Evolutionary conservation across 805 yeast genomes (phyloP).

Genomic region (Yarrowia yakushimensis): DNA sequence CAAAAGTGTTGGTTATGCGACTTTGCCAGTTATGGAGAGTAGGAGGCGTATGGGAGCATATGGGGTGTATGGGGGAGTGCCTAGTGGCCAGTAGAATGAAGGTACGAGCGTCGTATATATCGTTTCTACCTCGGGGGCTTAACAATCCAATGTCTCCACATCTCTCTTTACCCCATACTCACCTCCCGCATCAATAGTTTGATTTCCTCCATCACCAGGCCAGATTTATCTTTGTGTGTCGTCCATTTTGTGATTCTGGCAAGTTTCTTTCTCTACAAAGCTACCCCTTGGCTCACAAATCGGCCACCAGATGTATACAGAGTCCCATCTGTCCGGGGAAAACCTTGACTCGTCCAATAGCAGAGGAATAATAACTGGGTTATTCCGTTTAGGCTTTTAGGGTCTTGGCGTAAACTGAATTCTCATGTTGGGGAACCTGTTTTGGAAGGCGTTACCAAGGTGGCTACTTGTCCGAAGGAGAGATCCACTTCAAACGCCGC

Average conservation of each 20-base stretch:
- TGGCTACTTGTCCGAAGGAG: not conserved
- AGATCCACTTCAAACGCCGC: not conserved
- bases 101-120: no score
- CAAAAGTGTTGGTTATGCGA: conserved; percentile 4
- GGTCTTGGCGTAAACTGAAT: not conserved
- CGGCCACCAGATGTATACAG: no score
- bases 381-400: not conserved
- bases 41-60: no score
- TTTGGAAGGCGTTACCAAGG: conserved; percentile 5
- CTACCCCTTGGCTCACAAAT: not conserved
- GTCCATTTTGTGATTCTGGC: not conserved
- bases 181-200: not conserved
- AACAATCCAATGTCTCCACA: no score
- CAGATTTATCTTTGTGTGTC: not conserved
- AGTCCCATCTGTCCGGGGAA: conserved; percentile 23
- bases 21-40: not conserved
- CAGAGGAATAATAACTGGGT: not conserved
- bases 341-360: not conserved
- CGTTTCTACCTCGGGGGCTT: no score
- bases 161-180: not conserved
- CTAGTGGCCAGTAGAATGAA: not conserved
- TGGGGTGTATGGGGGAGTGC: not conserved
- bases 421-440: conserved; percentile 10
- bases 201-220: not conserved
- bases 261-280: not conserved